These are phyloP conservation scores for Parmales sp. DNA, from an alignment of 108 stramenopile species.

Conservation along the genomic window DNA sequence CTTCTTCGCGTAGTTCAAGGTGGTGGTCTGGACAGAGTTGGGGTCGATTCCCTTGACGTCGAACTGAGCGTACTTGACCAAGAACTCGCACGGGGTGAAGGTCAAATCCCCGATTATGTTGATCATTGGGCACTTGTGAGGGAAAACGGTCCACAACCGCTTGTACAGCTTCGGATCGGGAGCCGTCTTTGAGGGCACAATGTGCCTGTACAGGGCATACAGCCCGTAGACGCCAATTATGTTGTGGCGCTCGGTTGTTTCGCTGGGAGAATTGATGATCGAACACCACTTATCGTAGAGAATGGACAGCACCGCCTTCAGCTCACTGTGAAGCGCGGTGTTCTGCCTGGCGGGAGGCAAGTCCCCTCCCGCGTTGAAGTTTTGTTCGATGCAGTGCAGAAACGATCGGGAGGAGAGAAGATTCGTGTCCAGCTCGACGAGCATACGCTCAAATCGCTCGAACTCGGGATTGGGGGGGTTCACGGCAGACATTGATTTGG, in stretches of 20 bases:
- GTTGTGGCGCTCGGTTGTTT: conserved; percentile 31
- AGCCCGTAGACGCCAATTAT: conserved; percentile 40
- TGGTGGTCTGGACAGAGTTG: not conserved
- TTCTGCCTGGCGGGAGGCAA: conserved; percentile 14
- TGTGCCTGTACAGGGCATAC: conserved; percentile 36
- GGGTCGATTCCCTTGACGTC: conserved; percentile 12
- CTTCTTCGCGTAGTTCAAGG: not conserved
- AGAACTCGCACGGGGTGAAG: conserved; percentile 38
- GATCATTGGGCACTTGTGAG: conserved; percentile 32
- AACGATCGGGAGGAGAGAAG: conserved; percentile 36
- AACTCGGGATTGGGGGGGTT: conserved; percentile 24
- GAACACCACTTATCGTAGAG: conserved; percentile 32
- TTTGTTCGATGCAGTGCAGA: conserved; percentile 36
- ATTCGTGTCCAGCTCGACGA: conserved; percentile 36
- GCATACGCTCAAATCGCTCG: conserved; percentile 35
- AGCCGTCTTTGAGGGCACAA: conserved; percentile 29
- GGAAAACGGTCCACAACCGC: conserved; percentile 26
- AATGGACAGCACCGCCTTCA: conserved; percentile 23
- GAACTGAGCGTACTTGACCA: conserved; percentile 35
- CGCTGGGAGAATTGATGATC: conserved; percentile 29
- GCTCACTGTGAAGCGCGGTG: conserved; percentile 20
- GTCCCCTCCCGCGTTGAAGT: conserved; percentile 23
- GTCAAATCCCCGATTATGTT: conserved; percentile 23
- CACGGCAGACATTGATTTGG: not conserved
- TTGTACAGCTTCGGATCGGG: conserved; percentile 41